These are phyloP conservation scores for Selenicereus undatus DNA, from an alignment of 148 eudicot genomes.

Conservation along the genomic window DNA sequence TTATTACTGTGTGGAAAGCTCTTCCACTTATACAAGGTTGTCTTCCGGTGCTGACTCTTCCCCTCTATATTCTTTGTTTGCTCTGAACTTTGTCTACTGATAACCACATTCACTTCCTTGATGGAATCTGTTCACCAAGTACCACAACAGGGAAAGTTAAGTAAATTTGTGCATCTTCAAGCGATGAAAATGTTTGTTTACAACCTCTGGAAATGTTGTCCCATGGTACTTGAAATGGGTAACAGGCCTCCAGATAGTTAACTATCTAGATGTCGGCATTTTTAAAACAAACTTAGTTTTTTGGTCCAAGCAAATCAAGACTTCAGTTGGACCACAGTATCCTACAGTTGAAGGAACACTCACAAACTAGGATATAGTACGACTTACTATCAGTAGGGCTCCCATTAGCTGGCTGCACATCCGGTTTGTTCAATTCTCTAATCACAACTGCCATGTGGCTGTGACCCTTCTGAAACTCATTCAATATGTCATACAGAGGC, in stretches of 20 bases:
- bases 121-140: conserved; percentile 24
- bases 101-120: conserved; percentile 56
- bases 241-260: too few relatives aligned
- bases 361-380: background rate
- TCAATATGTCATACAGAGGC: conserved; percentile 90
- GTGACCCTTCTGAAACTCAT: conserved; percentile 96
- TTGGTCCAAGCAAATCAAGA: too few relatives aligned
- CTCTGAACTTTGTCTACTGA: conserved; percentile 43
- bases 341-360: conserved; percentile 1
- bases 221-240: too few relatives aligned
- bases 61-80: conserved; percentile 35
- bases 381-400: conserved; percentile 39
- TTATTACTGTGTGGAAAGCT: conserved; percentile 65
- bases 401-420: conserved; percentile 27
- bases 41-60: conserved; percentile 40
- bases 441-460: conserved; percentile 97
- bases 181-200: background rate
- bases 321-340: too few relatives aligned
- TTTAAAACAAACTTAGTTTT: too few relatives aligned
- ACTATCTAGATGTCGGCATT: too few relatives aligned
- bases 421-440: conserved; percentile 43
- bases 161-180: background rate
- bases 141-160: background rate
- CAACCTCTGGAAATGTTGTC: background rate
- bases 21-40: conserved; percentile 65